These are phyloP conservation scores for Diutina siamensis DNA, from an alignment of 1,139 yeast genomes.

Conservation along the genomic window DNA sequence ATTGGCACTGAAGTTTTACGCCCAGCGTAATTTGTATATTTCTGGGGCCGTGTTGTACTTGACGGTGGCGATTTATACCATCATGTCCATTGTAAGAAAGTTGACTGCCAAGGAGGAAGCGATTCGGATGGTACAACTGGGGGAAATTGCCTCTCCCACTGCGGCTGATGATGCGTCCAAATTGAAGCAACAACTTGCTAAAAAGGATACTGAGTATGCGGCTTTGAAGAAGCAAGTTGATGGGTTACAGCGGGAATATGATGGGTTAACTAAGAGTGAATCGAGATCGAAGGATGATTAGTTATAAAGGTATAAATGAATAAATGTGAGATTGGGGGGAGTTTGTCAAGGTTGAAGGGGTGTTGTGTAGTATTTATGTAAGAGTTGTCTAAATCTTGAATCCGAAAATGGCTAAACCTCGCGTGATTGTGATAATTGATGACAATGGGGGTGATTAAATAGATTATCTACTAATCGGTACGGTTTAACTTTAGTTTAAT, in stretches of 20 bases:
- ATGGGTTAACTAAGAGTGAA: slow-evolving; percentile 20
- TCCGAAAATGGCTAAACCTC: no score
- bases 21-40: slow-evolving; percentile 61
- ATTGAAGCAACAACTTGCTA: slow-evolving; percentile 41
- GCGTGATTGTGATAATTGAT: no score
- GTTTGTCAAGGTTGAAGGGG: no score
- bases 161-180: slow-evolving; percentile 30
- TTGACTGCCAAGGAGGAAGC: slow-evolving; percentile 40
- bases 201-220: slow-evolving; percentile 43
- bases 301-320: background rate
- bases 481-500: no score
- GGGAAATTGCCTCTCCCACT: slow-evolving; percentile 24
- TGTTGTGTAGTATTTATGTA: no score
- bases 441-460: no score
- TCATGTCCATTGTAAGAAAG: slow-evolving; percentile 43
- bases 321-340: no score
- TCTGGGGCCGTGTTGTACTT: slow-evolving; percentile 61
- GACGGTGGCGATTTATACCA: slow-evolving; percentile 46
- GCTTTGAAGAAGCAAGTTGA: slow-evolving; percentile 36
- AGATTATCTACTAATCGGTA: no score
- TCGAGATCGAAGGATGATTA: slow-evolving; percentile 4
- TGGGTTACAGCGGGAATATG: slow-evolving; percentile 43
- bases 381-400: no score
- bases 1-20: slow-evolving; percentile 47
- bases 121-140: slow-evolving; percentile 14